phyloP scores from a whole-genome alignment of 768 basidiomycete species.

The Clitopilus hobsonii region DNA sequence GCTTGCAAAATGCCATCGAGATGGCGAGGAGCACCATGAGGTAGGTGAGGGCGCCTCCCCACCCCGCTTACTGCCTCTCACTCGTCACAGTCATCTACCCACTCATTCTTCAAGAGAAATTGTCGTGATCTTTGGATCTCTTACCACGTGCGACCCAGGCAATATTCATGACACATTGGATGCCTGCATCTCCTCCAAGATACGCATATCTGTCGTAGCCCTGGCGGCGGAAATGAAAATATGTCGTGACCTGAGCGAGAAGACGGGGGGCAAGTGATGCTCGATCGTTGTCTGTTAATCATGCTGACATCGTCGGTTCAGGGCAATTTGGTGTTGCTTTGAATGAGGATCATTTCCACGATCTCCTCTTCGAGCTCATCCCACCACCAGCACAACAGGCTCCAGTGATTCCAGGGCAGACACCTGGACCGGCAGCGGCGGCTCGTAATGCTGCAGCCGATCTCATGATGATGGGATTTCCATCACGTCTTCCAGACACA shows the following conservation, averaged over 20 bases:
- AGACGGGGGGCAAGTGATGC: slow-evolving; percentile 73
- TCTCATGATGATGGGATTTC: slow-evolving; percentile 99
- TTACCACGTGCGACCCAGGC: slow-evolving; percentile 96
- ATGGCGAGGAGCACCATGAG: slow-evolving; percentile 94
- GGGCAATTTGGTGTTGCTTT: slow-evolving; percentile 94
- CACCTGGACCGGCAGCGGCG: slow-evolving; percentile 27
- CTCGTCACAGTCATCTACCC: slow-evolving; percentile 84
- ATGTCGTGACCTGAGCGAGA: slow-evolving; percentile 85
- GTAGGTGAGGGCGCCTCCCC: slow-evolving; percentile 33
- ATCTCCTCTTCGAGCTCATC: slow-evolving; percentile 91
- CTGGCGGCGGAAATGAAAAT: slow-evolving; percentile 99
- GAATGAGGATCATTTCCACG: slow-evolving; percentile 96
- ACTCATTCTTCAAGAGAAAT: slow-evolving; percentile 96
- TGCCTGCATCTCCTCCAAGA: slow-evolving; percentile 75
- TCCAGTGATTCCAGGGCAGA: slow-evolving; percentile 41
- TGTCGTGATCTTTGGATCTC: slow-evolving; percentile 87
- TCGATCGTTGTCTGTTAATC: slow-evolving; percentile 2
- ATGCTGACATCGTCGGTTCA: slow-evolving; percentile 18
- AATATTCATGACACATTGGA: slow-evolving; percentile 95
- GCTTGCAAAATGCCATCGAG: slow-evolving; percentile 95
- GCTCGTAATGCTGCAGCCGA: slow-evolving; percentile 69
- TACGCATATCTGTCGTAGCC: slow-evolving; percentile 90
- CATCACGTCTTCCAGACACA: slow-evolving; percentile 81
- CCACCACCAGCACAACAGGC: slow-evolving; percentile 85
- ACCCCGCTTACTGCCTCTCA: neutral